Percentiles rank a stretch among this genome's conserved stretches.
Evolutionary conservation across 23 red algal species (phyloP).

Genomic region (Chondrus crispus): DNA sequence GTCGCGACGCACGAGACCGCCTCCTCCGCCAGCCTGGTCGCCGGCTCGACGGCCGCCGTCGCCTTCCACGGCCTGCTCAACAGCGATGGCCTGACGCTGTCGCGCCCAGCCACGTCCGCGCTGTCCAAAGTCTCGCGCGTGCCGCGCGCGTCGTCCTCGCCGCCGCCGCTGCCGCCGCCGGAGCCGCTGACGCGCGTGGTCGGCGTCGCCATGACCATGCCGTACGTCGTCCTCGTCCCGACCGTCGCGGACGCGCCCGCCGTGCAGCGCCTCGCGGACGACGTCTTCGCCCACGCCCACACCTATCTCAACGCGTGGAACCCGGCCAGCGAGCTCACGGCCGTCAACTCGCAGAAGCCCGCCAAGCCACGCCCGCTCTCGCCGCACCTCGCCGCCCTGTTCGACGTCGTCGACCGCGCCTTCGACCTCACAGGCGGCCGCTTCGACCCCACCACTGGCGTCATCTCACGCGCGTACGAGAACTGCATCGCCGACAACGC

Average conservation of each 20-base stretch:
- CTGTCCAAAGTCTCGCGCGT: not conserved
- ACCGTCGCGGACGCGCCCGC: not conserved
- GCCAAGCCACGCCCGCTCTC: slow-evolving; percentile 27
- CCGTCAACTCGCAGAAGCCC: slow-evolving; percentile 8
- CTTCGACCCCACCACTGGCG: slow-evolving; percentile 61
- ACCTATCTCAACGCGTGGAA: slow-evolving; percentile 46
- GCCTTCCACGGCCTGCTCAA: slow-evolving; percentile 16
- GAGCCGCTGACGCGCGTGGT: not conserved
- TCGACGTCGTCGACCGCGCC: slow-evolving; percentile 21
- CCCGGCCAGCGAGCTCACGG: slow-evolving; percentile 15
- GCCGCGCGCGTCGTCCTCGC: too few relatives aligned
- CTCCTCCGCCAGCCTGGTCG: not conserved
- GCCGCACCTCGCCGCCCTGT: not conserved
- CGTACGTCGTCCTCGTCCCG: slow-evolving; percentile 37
- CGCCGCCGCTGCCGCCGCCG: not conserved
- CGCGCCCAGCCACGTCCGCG: not conserved
- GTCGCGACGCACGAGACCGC: slow-evolving; percentile 3
- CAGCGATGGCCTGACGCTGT: not conserved
- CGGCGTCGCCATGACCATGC: slow-evolving; percentile 74
- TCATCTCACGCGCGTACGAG: slow-evolving; percentile 17
- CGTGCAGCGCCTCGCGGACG: not conserved
- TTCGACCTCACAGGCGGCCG: slow-evolving; percentile 32
- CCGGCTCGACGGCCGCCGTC: not conserved
- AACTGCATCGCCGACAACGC: slow-evolving; percentile 24
- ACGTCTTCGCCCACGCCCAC: slow-evolving; percentile 39